Evolutionary conservation across 768 basidiomycete species (phyloP).

Genomic region (Suillus subalutaceus): DNA sequence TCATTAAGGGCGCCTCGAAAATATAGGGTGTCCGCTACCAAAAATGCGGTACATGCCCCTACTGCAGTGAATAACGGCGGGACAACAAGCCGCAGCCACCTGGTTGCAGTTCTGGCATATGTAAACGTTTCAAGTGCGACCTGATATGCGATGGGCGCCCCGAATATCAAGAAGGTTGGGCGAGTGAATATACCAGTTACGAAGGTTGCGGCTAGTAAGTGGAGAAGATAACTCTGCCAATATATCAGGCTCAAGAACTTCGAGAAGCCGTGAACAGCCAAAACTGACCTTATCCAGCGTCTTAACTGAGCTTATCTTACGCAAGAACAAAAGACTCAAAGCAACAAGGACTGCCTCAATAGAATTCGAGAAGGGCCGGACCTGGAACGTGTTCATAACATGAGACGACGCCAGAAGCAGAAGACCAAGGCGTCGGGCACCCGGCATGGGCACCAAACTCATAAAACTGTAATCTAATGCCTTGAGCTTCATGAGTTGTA

Average conservation of each 20-base stretch:
- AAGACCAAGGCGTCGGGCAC: conserved; percentile 22
- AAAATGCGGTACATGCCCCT: conserved; percentile 18
- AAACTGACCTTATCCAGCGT: not conserved
- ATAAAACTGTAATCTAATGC: conserved; percentile 27
- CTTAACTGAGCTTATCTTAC: conserved; percentile 15
- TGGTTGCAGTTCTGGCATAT: conserved; percentile 16
- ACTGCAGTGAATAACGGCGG: conserved; percentile 26
- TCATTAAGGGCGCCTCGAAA: conserved; percentile 28
- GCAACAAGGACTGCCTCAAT: conserved; percentile 36
- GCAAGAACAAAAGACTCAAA: conserved; percentile 31
- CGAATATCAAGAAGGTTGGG: conserved; percentile 39
- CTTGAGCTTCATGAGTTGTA: conserved; percentile 10
- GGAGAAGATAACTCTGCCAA: conserved; percentile 13
- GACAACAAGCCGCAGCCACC: conserved; percentile 15
- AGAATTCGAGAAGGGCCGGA: conserved; percentile 44
- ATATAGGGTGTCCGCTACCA: conserved; percentile 36
- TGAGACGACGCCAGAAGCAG: conserved; percentile 40
- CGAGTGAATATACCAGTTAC: conserved; percentile 37
- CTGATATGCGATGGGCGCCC: conserved; percentile 34
- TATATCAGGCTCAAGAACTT: not conserved
- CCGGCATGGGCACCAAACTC: conserved; percentile 24
- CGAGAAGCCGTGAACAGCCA: not conserved
- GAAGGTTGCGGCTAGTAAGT: conserved; percentile 29
- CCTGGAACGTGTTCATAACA: conserved; percentile 39
- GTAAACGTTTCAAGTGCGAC: conserved; percentile 20